phyloP scores from a whole-genome alignment of 2,329 filamentous ascomycete species.

The Fusarium nelsonii region DNA sequence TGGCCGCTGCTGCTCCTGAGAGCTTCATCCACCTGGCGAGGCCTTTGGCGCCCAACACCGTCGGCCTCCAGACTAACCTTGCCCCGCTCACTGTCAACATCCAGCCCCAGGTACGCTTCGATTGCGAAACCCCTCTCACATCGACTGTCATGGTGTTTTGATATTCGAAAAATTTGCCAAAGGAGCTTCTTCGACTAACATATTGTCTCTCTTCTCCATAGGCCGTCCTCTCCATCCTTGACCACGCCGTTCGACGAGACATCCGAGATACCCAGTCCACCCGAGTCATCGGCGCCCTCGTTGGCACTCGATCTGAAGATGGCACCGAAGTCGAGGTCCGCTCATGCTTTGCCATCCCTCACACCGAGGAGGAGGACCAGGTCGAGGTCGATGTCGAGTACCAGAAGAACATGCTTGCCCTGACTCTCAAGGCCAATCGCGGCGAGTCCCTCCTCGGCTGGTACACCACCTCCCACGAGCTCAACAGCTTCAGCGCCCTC shows the following conservation, averaged over 20 bases:
- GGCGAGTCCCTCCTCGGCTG: conserved; percentile 95
- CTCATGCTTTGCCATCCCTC: conserved; percentile 96
- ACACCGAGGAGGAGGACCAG: conserved; percentile 98
- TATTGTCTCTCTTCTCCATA: conserved; percentile 48
- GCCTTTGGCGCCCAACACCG: conserved; percentile 84
- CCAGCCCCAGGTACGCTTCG: conserved; percentile 84
- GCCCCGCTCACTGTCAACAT: conserved; percentile 94
- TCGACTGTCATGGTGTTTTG: conserved; percentile 15
- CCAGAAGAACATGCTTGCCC: conserved; percentile 97
- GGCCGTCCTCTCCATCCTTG: conserved; percentile 82
- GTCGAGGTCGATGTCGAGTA: conserved; percentile 99
- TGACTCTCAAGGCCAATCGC: conserved; percentile 93
- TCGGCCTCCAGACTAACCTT: conserved; percentile 85
- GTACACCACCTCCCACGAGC: conserved; percentile 97
- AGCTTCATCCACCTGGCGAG: conserved; percentile 95
- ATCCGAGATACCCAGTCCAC: conserved; percentile 81
- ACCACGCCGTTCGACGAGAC: conserved; percentile 93
- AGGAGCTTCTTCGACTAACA: conserved; percentile 24
- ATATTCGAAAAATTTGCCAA: background rate
- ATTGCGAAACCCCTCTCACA: conserved; percentile 32
- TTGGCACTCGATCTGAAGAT: conserved; percentile 94
- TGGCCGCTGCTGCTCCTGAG: conserved; percentile 81
- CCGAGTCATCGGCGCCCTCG: conserved; percentile 94
- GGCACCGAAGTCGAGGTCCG: conserved; percentile 96
- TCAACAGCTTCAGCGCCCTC: conserved; percentile 98